phyloP scores from a whole-genome alignment of 371 early-diverging fungal genomes.

The Smittium culicis region DNA sequence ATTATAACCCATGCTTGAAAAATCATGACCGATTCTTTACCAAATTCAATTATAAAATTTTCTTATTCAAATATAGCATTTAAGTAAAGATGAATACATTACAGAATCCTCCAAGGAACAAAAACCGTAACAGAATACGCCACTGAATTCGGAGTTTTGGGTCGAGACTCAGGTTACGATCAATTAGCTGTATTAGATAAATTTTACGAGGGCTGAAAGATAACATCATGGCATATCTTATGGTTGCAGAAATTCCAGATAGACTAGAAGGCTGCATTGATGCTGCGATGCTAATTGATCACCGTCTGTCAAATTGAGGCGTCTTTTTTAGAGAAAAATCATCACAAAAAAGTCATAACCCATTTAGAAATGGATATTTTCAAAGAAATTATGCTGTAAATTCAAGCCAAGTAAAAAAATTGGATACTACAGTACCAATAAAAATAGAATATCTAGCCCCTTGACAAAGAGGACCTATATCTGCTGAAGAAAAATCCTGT shows the following conservation, averaged over 20 bases:
- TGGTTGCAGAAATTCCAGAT: background rate
- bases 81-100: no score
- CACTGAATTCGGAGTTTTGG: background rate
- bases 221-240: background rate
- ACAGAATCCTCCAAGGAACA: background rate
- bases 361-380: background rate
- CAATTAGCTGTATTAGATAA: background rate
- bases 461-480: background rate
- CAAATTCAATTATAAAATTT: background rate
- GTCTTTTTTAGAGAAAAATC: no score
- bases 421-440: background rate
- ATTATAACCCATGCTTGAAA: background rate
- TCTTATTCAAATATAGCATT: background rate
- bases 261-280: background rate
- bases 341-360: background rate
- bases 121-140: background rate
- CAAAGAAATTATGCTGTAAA: background rate
- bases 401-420: background rate
- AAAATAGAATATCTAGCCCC: background rate
- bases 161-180: background rate
- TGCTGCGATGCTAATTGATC: background rate
- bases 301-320: background rate
- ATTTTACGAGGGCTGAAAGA: background rate
- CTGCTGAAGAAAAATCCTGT: background rate
- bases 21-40: background rate